These are phyloP conservation scores for Aureobasidium lini DNA, from an alignment of 2,329 filamentous ascomycete genomes.

Conservation along the genomic window DNA sequence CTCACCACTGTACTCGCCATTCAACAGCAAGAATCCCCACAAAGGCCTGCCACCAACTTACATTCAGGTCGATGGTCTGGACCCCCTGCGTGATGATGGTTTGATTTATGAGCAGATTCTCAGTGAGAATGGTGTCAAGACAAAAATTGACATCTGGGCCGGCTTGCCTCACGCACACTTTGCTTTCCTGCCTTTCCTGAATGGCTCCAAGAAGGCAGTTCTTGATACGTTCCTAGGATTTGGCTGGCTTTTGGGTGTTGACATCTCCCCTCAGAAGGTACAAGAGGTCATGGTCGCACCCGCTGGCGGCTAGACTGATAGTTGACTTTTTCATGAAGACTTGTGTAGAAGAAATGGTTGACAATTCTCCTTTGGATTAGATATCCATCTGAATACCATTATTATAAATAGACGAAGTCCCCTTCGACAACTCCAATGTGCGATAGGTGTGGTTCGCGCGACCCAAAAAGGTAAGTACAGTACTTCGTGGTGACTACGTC, in stretches of 20 bases:
- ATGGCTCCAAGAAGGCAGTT: slow-evolving; percentile 22
- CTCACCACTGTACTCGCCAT: slow-evolving; percentile 24
- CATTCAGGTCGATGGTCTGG: slow-evolving; percentile 45
- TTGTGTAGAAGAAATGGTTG: background rate
- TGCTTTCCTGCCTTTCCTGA: slow-evolving; percentile 26
- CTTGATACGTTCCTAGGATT: slow-evolving; percentile 27
- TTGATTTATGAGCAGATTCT: slow-evolving; percentile 46
- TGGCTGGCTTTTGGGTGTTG: slow-evolving; percentile 29
- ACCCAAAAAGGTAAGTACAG: background rate
- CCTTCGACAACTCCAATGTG: background rate
- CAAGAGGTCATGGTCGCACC: slow-evolving; percentile 13
- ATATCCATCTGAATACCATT: background rate
- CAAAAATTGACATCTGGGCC: slow-evolving; percentile 37
- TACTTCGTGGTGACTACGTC: background rate
- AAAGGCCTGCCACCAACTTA: slow-evolving; percentile 39
- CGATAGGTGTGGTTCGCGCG: background rate
- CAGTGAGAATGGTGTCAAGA: slow-evolving; percentile 37
- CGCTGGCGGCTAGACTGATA: background rate
- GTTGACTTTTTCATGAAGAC: background rate
- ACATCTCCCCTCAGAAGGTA: slow-evolving; percentile 16
- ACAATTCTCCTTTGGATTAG: background rate
- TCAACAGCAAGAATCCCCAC: slow-evolving; percentile 28
- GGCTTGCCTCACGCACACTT: slow-evolving; percentile 35
- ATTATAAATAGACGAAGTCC: too few relatives aligned
- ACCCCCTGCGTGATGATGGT: slow-evolving; percentile 46